These are phyloP conservation scores for Allium cepa DNA, from an alignment of 106 monocot species.

Conservation along the genomic window DNA sequence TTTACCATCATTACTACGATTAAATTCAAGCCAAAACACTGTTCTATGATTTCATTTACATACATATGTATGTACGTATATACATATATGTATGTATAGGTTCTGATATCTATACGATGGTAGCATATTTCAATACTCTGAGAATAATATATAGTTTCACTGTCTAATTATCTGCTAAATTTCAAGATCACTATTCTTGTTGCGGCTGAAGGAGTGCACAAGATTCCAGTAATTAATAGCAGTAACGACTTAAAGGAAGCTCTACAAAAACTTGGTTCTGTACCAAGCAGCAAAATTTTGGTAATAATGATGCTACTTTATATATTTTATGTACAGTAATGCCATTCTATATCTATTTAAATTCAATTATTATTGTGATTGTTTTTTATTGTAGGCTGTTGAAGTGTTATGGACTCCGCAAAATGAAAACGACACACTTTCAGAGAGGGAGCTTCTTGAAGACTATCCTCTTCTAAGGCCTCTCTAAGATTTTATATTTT, in stretches of 20 bases:
- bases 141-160: no score
- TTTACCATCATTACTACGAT: no score
- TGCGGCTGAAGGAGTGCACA: slow-evolving; percentile 85
- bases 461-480: slow-evolving; percentile 89
- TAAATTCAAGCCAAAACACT: no score
- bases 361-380: neutral
- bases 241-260: slow-evolving; percentile 74
- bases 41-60: no score
- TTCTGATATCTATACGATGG: no score
- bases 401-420: slow-evolving; percentile 98
- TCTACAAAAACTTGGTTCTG: slow-evolving; percentile 80
- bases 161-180: slow-evolving; percentile 3
- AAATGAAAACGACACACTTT: slow-evolving; percentile 79
- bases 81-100: no score
- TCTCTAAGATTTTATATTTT: slow-evolving; percentile 18
- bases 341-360: no score
- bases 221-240: slow-evolving; percentile 75
- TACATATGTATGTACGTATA: no score
- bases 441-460: slow-evolving; percentile 82
- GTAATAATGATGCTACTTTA: slow-evolving; percentile 16
- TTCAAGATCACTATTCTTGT: slow-evolving; percentile 81
- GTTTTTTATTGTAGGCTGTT: slow-evolving; percentile 51
- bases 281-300: slow-evolving; percentile 72
- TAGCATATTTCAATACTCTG: no score
- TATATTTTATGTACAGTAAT: neutral